phyloP scores from a whole-genome alignment of 2,329 filamentous ascomycete genomes.

The Colletotrichum lindemuthianum region DNA sequence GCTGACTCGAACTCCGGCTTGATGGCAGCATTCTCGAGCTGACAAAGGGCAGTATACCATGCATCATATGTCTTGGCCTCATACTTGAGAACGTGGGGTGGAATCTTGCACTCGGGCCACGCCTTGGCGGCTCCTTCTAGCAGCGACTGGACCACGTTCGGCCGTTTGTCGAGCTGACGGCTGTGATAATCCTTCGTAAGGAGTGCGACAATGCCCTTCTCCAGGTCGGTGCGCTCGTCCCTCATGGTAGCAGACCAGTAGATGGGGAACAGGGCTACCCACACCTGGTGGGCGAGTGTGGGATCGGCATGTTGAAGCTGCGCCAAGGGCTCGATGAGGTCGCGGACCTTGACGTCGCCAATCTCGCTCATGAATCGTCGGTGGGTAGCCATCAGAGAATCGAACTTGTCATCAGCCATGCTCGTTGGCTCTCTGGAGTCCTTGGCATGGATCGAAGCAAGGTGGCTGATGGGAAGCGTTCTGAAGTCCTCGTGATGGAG shows the following conservation, averaged over 20 bases:
- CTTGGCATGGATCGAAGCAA: conserved; percentile 78
- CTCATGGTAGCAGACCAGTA: conserved; percentile 90
- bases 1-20: conserved; percentile 86
- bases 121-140: conserved; percentile 88
- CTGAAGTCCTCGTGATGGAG: conserved; percentile 88
- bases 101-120: conserved; percentile 88
- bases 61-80: conserved; percentile 93
- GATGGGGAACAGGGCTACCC: conserved; percentile 90
- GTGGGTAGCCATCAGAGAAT: conserved; percentile 80
- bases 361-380: conserved; percentile 86
- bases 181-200: conserved; percentile 96
- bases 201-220: conserved; percentile 89
- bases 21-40: conserved; percentile 89
- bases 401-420: conserved; percentile 85
- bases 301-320: conserved; percentile 93
- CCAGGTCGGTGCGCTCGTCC: conserved; percentile 89
- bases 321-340: conserved; percentile 87
- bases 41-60: conserved; percentile 94
- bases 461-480: conserved; percentile 75
- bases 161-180: conserved; percentile 91
- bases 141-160: conserved; percentile 94
- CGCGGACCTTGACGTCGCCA: conserved; percentile 85
- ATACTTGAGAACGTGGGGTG: conserved; percentile 95
- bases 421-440: conserved; percentile 72
- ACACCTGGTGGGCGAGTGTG: conserved; percentile 85